Conservation (phyloP, 2,329 filamentous ascomycete species). For the Cladosporium sp. region DNA sequence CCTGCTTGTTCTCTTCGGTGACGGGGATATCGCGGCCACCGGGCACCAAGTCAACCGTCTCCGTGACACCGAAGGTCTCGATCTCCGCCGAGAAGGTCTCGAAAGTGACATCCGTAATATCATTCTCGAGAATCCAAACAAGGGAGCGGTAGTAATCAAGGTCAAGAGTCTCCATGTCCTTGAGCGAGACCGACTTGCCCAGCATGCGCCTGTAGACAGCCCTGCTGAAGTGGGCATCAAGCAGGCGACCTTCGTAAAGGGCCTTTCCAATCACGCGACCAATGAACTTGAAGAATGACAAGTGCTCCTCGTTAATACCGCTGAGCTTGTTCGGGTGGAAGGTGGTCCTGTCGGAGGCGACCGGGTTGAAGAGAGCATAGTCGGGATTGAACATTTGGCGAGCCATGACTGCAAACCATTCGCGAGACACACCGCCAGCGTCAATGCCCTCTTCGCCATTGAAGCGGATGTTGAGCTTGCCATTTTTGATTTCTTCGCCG, state of each 20-base stretch:
- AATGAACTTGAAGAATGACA: conserved; percentile 99
- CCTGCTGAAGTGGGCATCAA: conserved; percentile 98
- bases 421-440: conserved; percentile 92
- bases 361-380: conserved; percentile 93
- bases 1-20: conserved; percentile 97
- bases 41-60: conserved; percentile 79
- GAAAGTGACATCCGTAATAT: conserved; percentile 95
- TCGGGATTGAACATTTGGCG: conserved; percentile 99
- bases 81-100: conserved; percentile 95
- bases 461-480: conserved; percentile 97
- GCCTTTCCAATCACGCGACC: conserved; percentile 98
- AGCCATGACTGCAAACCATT: conserved; percentile 98
- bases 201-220: conserved; percentile 98
- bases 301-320: conserved; percentile 88
- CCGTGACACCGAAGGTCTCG: conserved; percentile 87
- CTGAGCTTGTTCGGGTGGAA: conserved; percentile 98
- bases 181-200: conserved; percentile 90
- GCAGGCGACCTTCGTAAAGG: conserved; percentile 88
- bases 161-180: conserved; percentile 99
- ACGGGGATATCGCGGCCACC: conserved; percentile 89
- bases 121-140: conserved; percentile 97
- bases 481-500: conserved; percentile 97
- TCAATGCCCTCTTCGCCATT: conserved; percentile 97
- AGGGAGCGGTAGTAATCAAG: conserved; percentile 99
- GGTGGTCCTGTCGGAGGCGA: conserved; percentile 94